Evolutionary conservation across 2,329 filamentous ascomycete species (phyloP).

Genomic region (Emericellopsis cladophorae): DNA sequence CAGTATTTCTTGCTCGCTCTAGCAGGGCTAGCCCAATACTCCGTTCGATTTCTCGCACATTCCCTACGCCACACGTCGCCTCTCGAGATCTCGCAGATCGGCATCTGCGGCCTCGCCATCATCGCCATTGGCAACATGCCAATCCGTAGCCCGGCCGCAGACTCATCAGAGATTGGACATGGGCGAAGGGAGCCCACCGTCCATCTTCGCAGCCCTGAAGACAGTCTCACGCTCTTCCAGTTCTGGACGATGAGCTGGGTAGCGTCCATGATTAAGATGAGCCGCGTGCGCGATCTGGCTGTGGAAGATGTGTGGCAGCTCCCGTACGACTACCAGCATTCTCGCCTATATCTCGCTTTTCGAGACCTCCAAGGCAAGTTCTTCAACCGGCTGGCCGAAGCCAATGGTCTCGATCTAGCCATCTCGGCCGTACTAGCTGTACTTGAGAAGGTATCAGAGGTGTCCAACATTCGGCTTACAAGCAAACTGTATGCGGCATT

Average conservation of each 20-base stretch:
- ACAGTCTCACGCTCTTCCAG: constrained; percentile 66
- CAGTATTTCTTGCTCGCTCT: constrained; percentile 22
- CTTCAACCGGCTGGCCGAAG: constrained; percentile 53
- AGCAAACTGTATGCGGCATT: constrained; percentile 21
- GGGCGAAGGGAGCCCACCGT: constrained; percentile 12
- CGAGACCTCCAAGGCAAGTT: constrained; percentile 61
- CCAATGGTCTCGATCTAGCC: constrained; percentile 68
- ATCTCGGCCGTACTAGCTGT: constrained; percentile 54
- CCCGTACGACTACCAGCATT: constrained; percentile 72
- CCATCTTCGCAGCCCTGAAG: constrained; percentile 58
- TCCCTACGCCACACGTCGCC: constrained; percentile 8
- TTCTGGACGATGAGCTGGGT: constrained; percentile 84
- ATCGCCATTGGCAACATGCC: constrained; percentile 22
- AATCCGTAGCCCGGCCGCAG: constrained; percentile 21
- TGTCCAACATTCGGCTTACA: constrained; percentile 23
- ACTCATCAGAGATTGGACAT: constrained; percentile 16
- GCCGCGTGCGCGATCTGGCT: constrained; percentile 52
- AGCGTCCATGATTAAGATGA: constrained; percentile 55
- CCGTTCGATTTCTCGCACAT: constrained; percentile 15
- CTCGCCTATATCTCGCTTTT: constrained; percentile 60
- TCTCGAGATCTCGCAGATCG: constrained; percentile 10
- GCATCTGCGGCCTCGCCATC: constrained; percentile 12
- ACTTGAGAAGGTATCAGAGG: constrained; percentile 27
- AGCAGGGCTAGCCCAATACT: constrained; percentile 16
- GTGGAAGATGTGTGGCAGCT: constrained; percentile 75